These are phyloP conservation scores for Vaccinium darrowii DNA, from an alignment of 148 eudicot genomes.

Conservation along the genomic window DNA sequence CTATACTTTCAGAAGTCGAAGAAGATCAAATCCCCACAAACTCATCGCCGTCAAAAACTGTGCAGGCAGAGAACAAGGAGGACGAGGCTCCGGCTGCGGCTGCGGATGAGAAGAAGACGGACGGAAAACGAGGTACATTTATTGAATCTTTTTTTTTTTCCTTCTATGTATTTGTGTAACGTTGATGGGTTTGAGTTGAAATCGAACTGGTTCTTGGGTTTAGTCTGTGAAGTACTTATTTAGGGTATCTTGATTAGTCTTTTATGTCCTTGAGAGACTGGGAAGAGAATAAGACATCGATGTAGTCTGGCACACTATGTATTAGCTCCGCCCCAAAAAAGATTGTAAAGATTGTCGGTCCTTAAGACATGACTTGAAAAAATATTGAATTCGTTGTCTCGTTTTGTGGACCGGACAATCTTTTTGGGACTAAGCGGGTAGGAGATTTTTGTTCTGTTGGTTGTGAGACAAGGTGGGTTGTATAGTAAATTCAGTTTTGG, in stretches of 20 bases:
- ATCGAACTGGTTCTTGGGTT: not conserved
- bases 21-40: not conserved
- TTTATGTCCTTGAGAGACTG: not conserved
- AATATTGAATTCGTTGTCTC: no score
- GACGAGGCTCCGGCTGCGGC: not conserved
- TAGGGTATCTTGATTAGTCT: not conserved
- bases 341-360: no score
- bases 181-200: not conserved
- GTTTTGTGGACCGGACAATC: no score
- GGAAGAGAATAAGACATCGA: not conserved
- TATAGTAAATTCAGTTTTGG: not conserved
- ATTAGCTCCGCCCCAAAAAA: no score
- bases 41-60: not conserved
- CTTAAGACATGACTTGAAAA: no score
- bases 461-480: not conserved
- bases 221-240: not conserved
- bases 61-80: not conserved
- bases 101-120: not conserved
- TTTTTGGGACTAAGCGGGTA: no score
- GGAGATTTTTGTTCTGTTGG: not conserved
- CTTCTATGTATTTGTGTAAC: not conserved
- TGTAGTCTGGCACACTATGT: no score
- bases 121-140: not conserved
- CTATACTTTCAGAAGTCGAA: conserved; percentile 7
- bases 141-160: not conserved